Evolutionary conservation across 306 rosid genomes (phyloP), one percentile per base, ranked within the genome.

Genomic region (Cicer arietinum): DNA sequence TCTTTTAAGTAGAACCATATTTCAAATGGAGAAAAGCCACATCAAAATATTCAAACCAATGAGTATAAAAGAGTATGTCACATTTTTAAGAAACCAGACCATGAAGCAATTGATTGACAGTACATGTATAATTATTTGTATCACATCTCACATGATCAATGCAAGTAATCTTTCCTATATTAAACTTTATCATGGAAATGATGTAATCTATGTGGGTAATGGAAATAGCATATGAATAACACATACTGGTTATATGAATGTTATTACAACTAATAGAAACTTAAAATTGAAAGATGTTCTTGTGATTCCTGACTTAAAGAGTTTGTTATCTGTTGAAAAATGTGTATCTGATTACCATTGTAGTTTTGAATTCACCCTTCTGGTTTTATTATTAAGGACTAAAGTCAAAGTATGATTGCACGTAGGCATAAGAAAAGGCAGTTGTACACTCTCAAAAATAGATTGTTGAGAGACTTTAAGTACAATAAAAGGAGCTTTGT

Each of bases 171-270:
- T 25, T 25, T 25, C 39, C 2, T 35, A n/a, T 52, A 1, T 52
- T 25, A 70, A 7, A 3, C 63, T 16, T 6, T 37, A 70, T 52
- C 12, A 51, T 70, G 75, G 75, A 7, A 47, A 30, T 50, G 62
- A 50, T n/a, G 58, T 47, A 6, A 52, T 71, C 2, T 52, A 14
- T 9, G 20, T 71, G 6, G 65, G 52, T 11, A 25, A 71, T 71
- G 40, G 39, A 39, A 54, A 71, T 52, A 10, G 7, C 18, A 1
- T 53, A 39, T 51, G 48, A 0, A 71, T 71, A 14, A 35, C 51
- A 13, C 52, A 41, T 16, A 40, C 7, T 6, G 18, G 41, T 10
- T 37, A 67, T 45, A 39, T 10, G 2, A 44, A 45, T 10, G 2
- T 66, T 44, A 12, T 2, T 5, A 44, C 41, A 66, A 44, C 2